These are phyloP conservation scores for Neocallimastix lanati DNA, from an alignment of 192 early-diverging fungal species.

Conservation along the genomic window DNA sequence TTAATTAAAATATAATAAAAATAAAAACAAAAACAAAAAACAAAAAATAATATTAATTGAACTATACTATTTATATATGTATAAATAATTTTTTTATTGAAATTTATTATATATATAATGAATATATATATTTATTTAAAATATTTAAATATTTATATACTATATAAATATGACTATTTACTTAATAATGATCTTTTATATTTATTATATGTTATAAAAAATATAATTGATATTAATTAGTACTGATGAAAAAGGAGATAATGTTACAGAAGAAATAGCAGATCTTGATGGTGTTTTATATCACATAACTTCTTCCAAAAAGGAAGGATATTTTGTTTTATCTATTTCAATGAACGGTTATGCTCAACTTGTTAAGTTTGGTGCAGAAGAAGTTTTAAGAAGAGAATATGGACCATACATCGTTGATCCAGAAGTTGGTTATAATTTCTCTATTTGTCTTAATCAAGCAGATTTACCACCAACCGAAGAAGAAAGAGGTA, in stretches of 20 bases:
- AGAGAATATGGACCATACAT: constrained; percentile 67
- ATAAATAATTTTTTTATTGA: too few species aligned
- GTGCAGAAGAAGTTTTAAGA: constrained; percentile 63
- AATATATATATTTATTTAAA: too few species aligned
- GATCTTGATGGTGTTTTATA: constrained; percentile 97
- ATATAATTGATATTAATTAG: too few species aligned
- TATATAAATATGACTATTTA: too few species aligned
- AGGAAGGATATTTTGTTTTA: constrained; percentile 26
- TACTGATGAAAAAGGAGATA: constrained; percentile 1
- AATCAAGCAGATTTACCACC: neutral
- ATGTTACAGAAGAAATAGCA: constrained; percentile 49
- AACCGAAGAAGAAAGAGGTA: constrained; percentile 1
- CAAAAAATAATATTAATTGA: too few species aligned
- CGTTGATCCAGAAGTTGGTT: constrained; percentile 35
- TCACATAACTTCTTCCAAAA: constrained; percentile 48
- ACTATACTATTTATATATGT: too few species aligned
- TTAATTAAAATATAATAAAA: too few species aligned
- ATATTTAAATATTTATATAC: too few species aligned
- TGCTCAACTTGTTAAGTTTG: constrained; percentile 55
- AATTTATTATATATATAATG: too few species aligned
- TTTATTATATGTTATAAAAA: too few species aligned
- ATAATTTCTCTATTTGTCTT: constrained; percentile 50
- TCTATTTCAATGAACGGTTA: constrained; percentile 77
- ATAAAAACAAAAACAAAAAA: too few species aligned
- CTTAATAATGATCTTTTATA: too few species aligned